Percentiles rank a stretch among this genome's conserved stretches.
phyloP scores from a whole-genome alignment of 2,329 filamentous ascomycete genomes.

The Cryoendolithus antarcticus region DNA sequence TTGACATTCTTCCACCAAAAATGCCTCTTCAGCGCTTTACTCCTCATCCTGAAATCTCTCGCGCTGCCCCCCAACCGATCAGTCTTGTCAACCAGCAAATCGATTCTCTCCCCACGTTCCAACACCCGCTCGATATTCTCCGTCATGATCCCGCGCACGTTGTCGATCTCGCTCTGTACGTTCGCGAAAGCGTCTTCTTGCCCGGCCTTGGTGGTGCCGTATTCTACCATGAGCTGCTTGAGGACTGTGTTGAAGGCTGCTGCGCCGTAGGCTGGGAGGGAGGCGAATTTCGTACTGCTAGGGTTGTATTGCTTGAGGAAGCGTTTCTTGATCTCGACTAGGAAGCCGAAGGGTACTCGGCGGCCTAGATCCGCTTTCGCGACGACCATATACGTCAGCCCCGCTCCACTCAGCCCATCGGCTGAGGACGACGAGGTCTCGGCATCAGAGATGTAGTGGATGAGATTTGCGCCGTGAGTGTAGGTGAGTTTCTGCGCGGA shows the following conservation, averaged over 20 bases:
- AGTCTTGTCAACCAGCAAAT: constrained; percentile 91
- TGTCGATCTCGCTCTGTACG: constrained; percentile 82
- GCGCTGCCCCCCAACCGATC: constrained; percentile 80
- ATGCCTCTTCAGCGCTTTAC: constrained; percentile 69
- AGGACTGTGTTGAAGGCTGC: constrained; percentile 75
- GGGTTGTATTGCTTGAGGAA: constrained; percentile 64
- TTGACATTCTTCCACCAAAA: constrained; percentile 99
- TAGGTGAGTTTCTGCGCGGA: constrained; percentile 82
- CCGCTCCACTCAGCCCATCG: constrained; percentile 41
- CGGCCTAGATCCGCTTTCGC: constrained; percentile 70
- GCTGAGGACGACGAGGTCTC: constrained; percentile 14
- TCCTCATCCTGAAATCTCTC: constrained; percentile 79
- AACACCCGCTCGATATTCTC: constrained; percentile 84
- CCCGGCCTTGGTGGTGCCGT: constrained; percentile 64
- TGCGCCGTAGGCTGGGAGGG: constrained; percentile 79
- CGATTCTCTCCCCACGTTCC: constrained; percentile 83
- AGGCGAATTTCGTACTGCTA: constrained; percentile 56
- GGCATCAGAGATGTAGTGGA: constrained; percentile 87
- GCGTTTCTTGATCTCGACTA: constrained; percentile 78
- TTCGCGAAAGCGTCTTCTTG: constrained; percentile 72
- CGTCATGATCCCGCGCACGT: constrained; percentile 84
- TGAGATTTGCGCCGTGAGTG: constrained; percentile 70
- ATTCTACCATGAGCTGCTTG: constrained; percentile 67
- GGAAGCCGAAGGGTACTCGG: constrained; percentile 83
- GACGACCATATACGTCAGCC: constrained; percentile 84